Conservation (phyloP, 768 basidiomycete species). For the Amanita fuliginea region DNA sequence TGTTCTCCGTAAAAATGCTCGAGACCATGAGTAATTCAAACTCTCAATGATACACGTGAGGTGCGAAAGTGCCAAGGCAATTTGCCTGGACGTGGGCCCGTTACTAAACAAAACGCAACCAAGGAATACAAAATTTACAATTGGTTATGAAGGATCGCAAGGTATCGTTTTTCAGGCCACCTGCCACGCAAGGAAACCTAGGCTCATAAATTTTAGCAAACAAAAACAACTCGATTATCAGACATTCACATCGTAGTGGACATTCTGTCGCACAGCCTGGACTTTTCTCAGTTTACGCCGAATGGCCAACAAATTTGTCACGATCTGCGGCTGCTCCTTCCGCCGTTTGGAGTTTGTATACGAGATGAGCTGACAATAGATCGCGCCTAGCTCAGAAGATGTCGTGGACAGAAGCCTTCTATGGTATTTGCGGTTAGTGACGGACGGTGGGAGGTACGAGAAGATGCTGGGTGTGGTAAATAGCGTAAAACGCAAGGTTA, state of each 20-base stretch:
- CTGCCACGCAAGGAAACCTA: slow-evolving; percentile 67
- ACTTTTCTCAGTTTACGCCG: slow-evolving; percentile 63
- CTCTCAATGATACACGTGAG: slow-evolving; percentile 62
- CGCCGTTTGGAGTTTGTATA: slow-evolving; percentile 49
- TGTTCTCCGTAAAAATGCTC: slow-evolving; percentile 67
- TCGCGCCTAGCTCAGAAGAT: slow-evolving; percentile 50
- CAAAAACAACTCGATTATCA: not conserved
- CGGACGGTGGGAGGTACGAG: slow-evolving; percentile 62
- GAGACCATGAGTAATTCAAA: slow-evolving; percentile 68
- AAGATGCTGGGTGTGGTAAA: slow-evolving; percentile 31
- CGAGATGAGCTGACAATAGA: slow-evolving; percentile 70
- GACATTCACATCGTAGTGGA: slow-evolving; percentile 49
- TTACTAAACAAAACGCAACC: not conserved
- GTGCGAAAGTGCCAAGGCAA: slow-evolving; percentile 60
- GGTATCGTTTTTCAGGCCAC: slow-evolving; percentile 77
- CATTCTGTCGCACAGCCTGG: slow-evolving; percentile 41
- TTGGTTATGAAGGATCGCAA: slow-evolving; percentile 55
- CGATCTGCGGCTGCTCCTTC: slow-evolving; percentile 40
- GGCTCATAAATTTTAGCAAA: not conserved
- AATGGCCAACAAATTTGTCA: slow-evolving; percentile 61
- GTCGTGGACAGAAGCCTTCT: slow-evolving; percentile 61
- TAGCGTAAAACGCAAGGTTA: not conserved
- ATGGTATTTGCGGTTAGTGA: slow-evolving; percentile 65
- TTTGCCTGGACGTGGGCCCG: slow-evolving; percentile 32
- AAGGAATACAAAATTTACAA: slow-evolving; percentile 28